Evolutionary conservation across 2,329 filamentous ascomycete genomes (phyloP), one percentile per base, ranked within the genome.

Genomic region (Fonsecaea monophora): DNA sequence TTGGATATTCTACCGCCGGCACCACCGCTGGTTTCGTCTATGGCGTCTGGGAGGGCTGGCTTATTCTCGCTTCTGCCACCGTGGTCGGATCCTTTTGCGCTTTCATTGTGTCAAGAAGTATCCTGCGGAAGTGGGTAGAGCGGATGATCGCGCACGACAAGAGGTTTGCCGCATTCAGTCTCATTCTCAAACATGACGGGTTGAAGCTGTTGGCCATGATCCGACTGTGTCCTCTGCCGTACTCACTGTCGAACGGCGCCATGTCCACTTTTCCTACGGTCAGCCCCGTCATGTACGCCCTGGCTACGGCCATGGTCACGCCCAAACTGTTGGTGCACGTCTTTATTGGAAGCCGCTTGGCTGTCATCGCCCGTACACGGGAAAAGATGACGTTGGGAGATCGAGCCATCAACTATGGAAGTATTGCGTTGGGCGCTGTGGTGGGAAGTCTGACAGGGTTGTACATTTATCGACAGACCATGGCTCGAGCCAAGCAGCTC

Each of bases 261-360:
- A 87, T 99, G 63, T 92, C 92, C 35, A 98, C 95, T 1, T 94
- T 99, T 68, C 94, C 94, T 2, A 96, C 91, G 37, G 92, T 99
- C 38, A 86, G 89, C 30, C 91, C 91, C 48, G 77, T 85, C 67
- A 86, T 86, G 55, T 98, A 96, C 80, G 89, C 89, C 37, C 77
- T 93, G 54, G 94, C 95, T 5, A 98, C 94, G 0, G 89, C 92
- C 2, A 81, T 94, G 15, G 89, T 93, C 10, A 88, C 86, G 13
- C 95, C 95, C 6, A 99, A 98, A 75, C 83, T 99, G 18, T 83
- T 98, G 66, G 89, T 99, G 59, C 92, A 96, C 76, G 88, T 96
- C 73, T 99, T 97, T 80, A 92, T 99, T 74, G 95, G 95, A 68
- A 89, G 87, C 74, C 87, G 93, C 63, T 83, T 99, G 15, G 92